Evolutionary conservation across 352 stramenopile species (phyloP), one percentile per base, ranked within the genome.

Genomic region (Phytophthora cajani): DNA sequence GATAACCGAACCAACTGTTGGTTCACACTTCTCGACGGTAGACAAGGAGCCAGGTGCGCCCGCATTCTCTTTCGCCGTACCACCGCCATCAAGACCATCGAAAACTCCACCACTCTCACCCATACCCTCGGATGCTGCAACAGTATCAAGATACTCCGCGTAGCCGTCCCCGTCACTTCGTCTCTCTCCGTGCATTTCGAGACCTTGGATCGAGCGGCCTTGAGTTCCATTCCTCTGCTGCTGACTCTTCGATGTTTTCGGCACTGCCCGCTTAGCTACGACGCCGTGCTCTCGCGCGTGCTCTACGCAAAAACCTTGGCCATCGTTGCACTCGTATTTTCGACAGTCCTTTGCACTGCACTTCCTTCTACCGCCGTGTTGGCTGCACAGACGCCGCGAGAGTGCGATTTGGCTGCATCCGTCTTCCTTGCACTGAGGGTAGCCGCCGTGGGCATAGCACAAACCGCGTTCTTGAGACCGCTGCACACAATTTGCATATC

Each of bases 391-490:
- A 19, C 53, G 21, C 33, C 21, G 56, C 21, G n/a, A 11, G 3
- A 38, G 1, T 44, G 56, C 47, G 56, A 23, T 49, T 50, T 25
- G 25, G 11, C 19, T 44, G 49, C 64, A 71, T 32, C 64, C 55
- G 16, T 65, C 56, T 2, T 61, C 11, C 36, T 52, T 71, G 38
- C 63, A 70, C 2, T 40, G 33, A 14, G 46, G 32, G 21, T 46
- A 71, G 1, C 64, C 64, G 3, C 64, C 64, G 12, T 71, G 64
- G 51, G 14, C 11, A 9, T 25, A 58, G 17, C 64, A 71, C 33
- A 71, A 65, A 19, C 56, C 52, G 9, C 54, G 11, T 30, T 9
- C 25, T 57, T 57, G 25, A 14, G 5, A 11, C 9, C 23, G 30
- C 23, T 55, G 53, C 3, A n/a, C 54, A 32, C 62, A 68, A 16